A percentile compares a stretch with the other conserved stretches of the same genome.
phyloP scores from a whole-genome alignment of 805 yeast species.

The Wickerhamomyces strasburgensis region DNA sequence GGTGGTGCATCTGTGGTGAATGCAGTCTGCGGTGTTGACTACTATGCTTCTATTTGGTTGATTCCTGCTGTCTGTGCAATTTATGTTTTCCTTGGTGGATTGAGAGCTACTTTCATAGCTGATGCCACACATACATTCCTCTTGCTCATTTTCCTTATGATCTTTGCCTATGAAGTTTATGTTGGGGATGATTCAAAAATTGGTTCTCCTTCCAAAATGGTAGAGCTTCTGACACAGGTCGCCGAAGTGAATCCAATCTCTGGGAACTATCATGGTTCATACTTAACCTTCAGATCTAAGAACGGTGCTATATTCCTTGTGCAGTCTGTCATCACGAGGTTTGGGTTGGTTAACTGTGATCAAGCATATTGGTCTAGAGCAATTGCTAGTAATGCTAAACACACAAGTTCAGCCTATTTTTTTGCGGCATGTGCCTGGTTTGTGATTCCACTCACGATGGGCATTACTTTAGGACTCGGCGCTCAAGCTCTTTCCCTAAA shows the following conservation, averaged over 20 bases:
- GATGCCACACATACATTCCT: conserved; percentile 48
- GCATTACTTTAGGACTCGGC: conserved; percentile 33
- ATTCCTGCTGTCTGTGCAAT: conserved; percentile 45
- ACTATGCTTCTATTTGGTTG: conserved; percentile 41
- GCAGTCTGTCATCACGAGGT: conserved; percentile 30
- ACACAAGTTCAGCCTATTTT: conserved; percentile 34
- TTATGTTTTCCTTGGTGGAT: conserved; percentile 47
- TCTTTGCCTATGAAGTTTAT: conserved; percentile 24
- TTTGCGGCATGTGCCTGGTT: conserved; percentile 37
- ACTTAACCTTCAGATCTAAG: conserved; percentile 32
- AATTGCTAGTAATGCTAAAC: conserved; percentile 34
- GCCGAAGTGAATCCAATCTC: conserved; percentile 30
- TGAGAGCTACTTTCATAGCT: conserved; percentile 47
- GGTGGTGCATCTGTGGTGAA: conserved; percentile 41
- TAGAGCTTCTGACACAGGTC: conserved; percentile 35
- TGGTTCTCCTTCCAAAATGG: conserved; percentile 37
- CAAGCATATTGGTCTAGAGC: conserved; percentile 41
- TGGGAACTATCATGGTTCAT: conserved; percentile 32
- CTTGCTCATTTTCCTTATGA: conserved; percentile 34
- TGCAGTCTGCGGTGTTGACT: conserved; percentile 39
- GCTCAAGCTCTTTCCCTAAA: conserved; percentile 31
- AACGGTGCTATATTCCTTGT: conserved; percentile 30
- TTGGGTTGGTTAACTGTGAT: conserved; percentile 32
- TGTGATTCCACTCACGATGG: conserved; percentile 35
- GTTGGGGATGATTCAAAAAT: conserved; percentile 16